Conservation (phyloP, 2,329 filamentous ascomycete species). For the Xylaria multiplex region DNA sequence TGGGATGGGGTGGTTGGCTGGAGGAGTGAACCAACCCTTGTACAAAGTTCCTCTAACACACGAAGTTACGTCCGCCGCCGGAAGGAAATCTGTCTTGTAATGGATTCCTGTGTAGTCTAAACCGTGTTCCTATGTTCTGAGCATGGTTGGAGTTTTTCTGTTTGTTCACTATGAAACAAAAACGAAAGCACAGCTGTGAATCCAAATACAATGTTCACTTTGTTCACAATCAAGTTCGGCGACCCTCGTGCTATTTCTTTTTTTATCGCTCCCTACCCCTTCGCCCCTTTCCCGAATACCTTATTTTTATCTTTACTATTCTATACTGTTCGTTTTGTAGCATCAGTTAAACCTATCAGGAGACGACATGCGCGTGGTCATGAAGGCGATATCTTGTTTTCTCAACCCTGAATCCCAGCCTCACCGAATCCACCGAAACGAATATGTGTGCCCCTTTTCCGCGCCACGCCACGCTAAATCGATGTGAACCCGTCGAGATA, state of each 20-base stretch:
- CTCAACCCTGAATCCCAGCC: too few relatives aligned
- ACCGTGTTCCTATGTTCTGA: slow-evolving; percentile 40
- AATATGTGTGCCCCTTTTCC: too few relatives aligned
- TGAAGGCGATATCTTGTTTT: background rate
- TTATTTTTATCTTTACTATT: background rate
- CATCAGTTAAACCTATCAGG: background rate
- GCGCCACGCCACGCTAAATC: too few relatives aligned
- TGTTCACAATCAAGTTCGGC: slow-evolving; percentile 15
- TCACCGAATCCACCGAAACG: too few relatives aligned
- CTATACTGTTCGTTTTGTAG: too few relatives aligned
- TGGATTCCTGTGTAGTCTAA: slow-evolving; percentile 39
- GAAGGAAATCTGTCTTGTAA: slow-evolving; percentile 34
- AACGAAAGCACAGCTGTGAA: slow-evolving; percentile 23
- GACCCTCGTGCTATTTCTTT: background rate
- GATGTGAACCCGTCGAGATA: too few relatives aligned
- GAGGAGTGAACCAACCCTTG: slow-evolving; percentile 31
- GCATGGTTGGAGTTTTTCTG: slow-evolving; percentile 39
- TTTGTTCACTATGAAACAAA: slow-evolving; percentile 24
- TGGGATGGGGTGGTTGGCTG: slow-evolving; percentile 22
- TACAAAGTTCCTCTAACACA: slow-evolving; percentile 37
- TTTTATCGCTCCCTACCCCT: background rate
- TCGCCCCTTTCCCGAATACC: background rate
- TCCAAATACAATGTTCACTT: slow-evolving; percentile 20
- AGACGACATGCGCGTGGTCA: too few relatives aligned
- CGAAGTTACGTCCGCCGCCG: slow-evolving; percentile 39